Base-by-base conservation (phyloP, 768 basidiomycete species). In the Lyophyllum decastes region DNA sequence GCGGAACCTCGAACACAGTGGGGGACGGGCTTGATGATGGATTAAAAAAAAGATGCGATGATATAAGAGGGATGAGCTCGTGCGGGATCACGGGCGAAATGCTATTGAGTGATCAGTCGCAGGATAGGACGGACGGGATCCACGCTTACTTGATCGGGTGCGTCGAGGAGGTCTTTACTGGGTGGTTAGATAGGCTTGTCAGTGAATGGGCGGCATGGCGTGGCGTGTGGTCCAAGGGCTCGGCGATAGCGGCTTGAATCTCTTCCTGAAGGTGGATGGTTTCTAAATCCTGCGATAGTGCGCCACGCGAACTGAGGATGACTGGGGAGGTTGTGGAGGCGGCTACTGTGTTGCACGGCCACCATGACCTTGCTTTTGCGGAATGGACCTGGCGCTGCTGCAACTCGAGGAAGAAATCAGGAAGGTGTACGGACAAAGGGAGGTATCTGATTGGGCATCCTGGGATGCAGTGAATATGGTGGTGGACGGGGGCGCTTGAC, bases 121-220 rank as follows among this genome's bases (percentile, higher is more conserved):
- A 53, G 30, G 4, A 21, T 30, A 51, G 30, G 16, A 27, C 53
- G 25, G 61, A 46, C 24, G 74, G 7, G 65, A 60, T 19, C 72
- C 50, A 74, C 5, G 74, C 82, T 51, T 60, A 91, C 90, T 93
- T 92, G 68, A 95, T 90, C 7, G 93, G 92, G 71, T 94, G 92
- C 0, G 88, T 82, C 22, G 82, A 78, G 2, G 90, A 92, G 0
- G 91, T 94, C 66, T 91, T 94, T 56, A 87, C 40, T 22, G 61
- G 19, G 50, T 46, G 58, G 48, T 12, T 61, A 34, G n/a, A 47
- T 6, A n/a, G 30, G 17, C 10, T 33, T 43, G 44, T 38, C 12
- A 33, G 22, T 11, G 27, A 40, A 21, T 52, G 22, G 43, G 63
- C 53, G 52, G 45, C 48, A 48, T 57, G 35, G 30, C 40, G 35